These are phyloP conservation scores for Lophiotrema nucula DNA, from an alignment of 495 filamentous ascomycete genomes.

Conservation along the genomic window DNA sequence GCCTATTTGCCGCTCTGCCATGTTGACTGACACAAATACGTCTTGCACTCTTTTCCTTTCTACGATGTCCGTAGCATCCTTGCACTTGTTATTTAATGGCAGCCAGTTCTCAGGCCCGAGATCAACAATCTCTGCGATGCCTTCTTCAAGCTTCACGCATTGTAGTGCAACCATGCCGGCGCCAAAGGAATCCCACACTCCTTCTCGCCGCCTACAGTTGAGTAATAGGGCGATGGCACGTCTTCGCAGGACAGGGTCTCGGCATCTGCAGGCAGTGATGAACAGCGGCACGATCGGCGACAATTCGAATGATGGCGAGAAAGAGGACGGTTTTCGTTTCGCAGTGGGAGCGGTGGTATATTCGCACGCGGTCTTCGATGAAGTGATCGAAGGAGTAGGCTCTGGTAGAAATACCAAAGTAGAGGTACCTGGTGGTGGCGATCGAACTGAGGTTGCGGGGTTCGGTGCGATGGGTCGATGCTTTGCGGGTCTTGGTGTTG, in stretches of 20 bases:
- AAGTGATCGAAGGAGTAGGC: background rate
- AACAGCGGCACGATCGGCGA: slow-evolving; percentile 33
- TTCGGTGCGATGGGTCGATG: slow-evolving; percentile 23
- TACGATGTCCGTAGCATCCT: background rate
- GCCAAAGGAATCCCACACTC: slow-evolving; percentile 31
- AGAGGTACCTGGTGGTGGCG: background rate
- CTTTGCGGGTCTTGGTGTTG: slow-evolving; percentile 1
- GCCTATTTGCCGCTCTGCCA: slow-evolving; percentile 23
- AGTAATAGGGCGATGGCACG: slow-evolving; percentile 28
- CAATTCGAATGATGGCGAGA: slow-evolving; percentile 34
- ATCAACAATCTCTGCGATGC: slow-evolving; percentile 13
- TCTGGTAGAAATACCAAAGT: slow-evolving; percentile 13
- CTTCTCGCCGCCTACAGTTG: slow-evolving; percentile 29
- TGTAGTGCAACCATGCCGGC: slow-evolving; percentile 29
- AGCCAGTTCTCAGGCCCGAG: slow-evolving; percentile 23
- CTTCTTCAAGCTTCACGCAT: slow-evolving; percentile 30
- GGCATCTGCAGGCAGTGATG: slow-evolving; percentile 29
- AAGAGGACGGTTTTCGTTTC: slow-evolving; percentile 18
- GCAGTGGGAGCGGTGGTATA: background rate
- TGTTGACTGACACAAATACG: slow-evolving; percentile 22
- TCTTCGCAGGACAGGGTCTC: slow-evolving; percentile 28
- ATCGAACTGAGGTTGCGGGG: slow-evolving; percentile 2
- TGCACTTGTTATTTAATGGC: slow-evolving; percentile 9
- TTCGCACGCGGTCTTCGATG: background rate
- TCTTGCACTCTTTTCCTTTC: slow-evolving; percentile 22